Evolutionary conservation across 2,329 filamentous ascomycete genomes (phyloP).

Genomic region (Sarocladiaceae sp.): DNA sequence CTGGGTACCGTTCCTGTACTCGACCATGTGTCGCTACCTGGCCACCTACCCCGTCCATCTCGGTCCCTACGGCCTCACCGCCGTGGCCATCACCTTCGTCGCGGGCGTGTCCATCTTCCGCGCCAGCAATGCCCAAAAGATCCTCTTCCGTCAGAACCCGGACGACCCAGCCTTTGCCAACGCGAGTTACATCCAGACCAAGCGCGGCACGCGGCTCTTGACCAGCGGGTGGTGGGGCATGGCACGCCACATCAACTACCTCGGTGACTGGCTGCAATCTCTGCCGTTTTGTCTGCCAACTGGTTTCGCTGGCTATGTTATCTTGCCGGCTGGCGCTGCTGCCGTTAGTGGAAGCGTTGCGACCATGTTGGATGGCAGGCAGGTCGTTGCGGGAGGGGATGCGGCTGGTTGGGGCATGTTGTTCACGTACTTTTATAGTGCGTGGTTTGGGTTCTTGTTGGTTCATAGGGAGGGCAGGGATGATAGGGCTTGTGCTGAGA

Average conservation of each 20-base stretch:
- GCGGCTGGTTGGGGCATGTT: conserved; percentile 77
- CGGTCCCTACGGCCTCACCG: conserved; percentile 57
- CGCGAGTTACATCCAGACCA: conserved; percentile 79
- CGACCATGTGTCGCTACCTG: conserved; percentile 76
- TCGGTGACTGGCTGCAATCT: conserved; percentile 87
- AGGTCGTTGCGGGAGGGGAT: conserved; percentile 61
- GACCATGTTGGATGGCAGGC: conserved; percentile 50
- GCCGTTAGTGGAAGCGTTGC: conserved; percentile 29
- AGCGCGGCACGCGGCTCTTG: conserved; percentile 71
- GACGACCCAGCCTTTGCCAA: conserved; percentile 70
- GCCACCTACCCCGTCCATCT: conserved; percentile 73
- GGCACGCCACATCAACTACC: conserved; percentile 88
- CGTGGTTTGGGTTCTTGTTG: conserved; percentile 81
- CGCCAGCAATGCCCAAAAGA: conserved; percentile 84
- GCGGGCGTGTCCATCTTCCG: conserved; percentile 84
- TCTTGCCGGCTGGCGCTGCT: conserved; percentile 48
- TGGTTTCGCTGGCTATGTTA: conserved; percentile 71
- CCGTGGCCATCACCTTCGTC: conserved; percentile 60
- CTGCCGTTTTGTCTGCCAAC: conserved; percentile 86
- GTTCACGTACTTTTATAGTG: conserved; percentile 85
- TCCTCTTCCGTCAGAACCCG: conserved; percentile 83
- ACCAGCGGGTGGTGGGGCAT: conserved; percentile 87
- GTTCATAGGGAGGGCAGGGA: conserved; percentile 81
- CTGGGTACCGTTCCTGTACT: conserved; percentile 89
- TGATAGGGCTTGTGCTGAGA: conserved; percentile 78